These are phyloP conservation scores for Mortierella hygrophila DNA, from an alignment of 192 early-diverging fungal species.

Conservation along the genomic window DNA sequence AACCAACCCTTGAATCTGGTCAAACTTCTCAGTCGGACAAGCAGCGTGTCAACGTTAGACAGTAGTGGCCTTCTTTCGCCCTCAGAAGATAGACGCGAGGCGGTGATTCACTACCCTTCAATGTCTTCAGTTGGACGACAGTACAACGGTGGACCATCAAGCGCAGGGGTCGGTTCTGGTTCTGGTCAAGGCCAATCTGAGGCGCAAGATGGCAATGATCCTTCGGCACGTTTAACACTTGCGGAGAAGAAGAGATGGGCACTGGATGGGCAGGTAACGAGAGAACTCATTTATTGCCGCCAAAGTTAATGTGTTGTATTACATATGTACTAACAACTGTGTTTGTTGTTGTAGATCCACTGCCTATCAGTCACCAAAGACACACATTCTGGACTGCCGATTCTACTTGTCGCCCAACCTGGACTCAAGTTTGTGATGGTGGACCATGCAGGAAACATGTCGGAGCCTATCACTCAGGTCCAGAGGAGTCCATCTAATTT, in stretches of 20 bases:
- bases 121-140: conserved; percentile 21
- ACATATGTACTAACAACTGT: neutral
- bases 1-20: conserved; percentile 31
- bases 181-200: neutral
- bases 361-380: conserved; percentile 61
- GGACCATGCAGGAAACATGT: conserved; percentile 34
- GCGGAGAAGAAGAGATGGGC: conserved; percentile 66
- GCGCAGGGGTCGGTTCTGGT: neutral
- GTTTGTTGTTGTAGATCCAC: conserved; percentile 54
- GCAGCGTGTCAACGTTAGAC: conserved; percentile 46
- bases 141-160: conserved; percentile 5
- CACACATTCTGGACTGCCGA: conserved; percentile 51
- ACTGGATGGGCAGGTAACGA: conserved; percentile 66
- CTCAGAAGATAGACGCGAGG: conserved; percentile 34
- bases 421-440: conserved; percentile 58
- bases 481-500: conserved; percentile 15
- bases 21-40: conserved; percentile 39
- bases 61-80: conserved; percentile 50
- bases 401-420: conserved; percentile 69
- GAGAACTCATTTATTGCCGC: neutral
- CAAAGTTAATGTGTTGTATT: neutral
- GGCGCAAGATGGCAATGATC: conserved; percentile 7
- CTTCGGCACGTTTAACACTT: conserved; percentile 19
- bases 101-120: conserved; percentile 39
- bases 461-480: conserved; percentile 42